These are phyloP conservation scores for Neurospora sp. DNA, from an alignment of 2,329 filamentous ascomycete genomes.

Conservation along the genomic window DNA sequence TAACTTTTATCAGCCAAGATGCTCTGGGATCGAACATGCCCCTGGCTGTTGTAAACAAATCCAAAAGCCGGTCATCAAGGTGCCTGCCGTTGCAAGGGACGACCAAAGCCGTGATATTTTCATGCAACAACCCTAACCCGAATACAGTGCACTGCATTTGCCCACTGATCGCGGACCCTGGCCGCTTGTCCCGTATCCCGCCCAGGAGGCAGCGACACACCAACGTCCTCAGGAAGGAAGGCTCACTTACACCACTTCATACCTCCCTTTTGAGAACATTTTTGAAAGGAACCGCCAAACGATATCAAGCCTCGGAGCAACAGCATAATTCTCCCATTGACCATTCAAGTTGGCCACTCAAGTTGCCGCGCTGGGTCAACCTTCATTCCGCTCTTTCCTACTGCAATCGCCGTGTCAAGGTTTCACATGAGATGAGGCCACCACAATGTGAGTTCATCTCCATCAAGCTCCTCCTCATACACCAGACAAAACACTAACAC, in stretches of 20 bases:
- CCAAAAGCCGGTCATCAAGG: background rate
- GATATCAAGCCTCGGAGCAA: background rate
- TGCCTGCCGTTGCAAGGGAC: background rate
- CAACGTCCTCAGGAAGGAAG: background rate
- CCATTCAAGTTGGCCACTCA: background rate
- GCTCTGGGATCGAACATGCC: background rate
- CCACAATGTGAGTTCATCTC: constrained; percentile 10
- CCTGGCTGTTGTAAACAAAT: background rate
- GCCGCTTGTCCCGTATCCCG: background rate
- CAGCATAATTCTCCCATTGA: background rate
- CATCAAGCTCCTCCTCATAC: background rate
- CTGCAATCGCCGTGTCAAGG: background rate
- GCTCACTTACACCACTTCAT: background rate
- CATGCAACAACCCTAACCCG: background rate
- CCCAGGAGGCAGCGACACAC: background rate
- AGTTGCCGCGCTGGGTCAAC: background rate
- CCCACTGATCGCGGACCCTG: background rate
- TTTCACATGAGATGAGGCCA: constrained; percentile 10
- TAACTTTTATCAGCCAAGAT: background rate
- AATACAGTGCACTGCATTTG: background rate
- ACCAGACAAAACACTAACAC: background rate
- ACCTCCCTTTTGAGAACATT: background rate
- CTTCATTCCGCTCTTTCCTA: background rate
- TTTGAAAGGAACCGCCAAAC: background rate
- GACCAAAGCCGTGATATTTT: background rate